Conservation (phyloP, 768 basidiomycete genomes). For the Hygrocybe coccinea region DNA sequence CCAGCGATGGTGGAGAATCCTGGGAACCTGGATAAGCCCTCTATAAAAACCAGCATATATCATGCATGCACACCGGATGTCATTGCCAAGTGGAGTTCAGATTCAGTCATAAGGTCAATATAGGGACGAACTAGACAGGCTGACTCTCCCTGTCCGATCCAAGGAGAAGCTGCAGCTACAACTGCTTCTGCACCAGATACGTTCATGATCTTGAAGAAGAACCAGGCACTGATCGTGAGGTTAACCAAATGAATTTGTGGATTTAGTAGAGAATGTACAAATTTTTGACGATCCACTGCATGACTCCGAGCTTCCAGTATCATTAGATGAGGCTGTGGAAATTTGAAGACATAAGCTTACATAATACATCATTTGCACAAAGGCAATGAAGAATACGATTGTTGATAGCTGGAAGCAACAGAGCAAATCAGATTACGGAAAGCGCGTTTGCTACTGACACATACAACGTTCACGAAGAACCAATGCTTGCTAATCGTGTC, state of each 20-base stretch:
- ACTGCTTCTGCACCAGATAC: slow-evolving; percentile 94
- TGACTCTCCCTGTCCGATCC: slow-evolving; percentile 85
- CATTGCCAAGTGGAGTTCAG: slow-evolving; percentile 56
- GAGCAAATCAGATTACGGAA: slow-evolving; percentile 3
- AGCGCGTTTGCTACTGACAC: slow-evolving; percentile 18
- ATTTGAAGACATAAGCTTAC: not conserved
- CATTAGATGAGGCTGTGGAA: not conserved
- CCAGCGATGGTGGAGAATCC: slow-evolving; percentile 94
- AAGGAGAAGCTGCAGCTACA: slow-evolving; percentile 89
- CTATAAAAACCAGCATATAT: not conserved
- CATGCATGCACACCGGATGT: slow-evolving; percentile 20
- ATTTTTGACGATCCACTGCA: slow-evolving; percentile 89
- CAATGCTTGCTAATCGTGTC: slow-evolving; percentile 63
- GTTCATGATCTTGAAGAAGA: slow-evolving; percentile 89
- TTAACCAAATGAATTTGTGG: not conserved
- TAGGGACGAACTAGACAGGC: slow-evolving; percentile 83
- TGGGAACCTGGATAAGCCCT: not conserved
- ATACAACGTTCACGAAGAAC: slow-evolving; percentile 80
- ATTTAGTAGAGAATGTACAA: slow-evolving; percentile 47
- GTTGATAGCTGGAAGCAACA: slow-evolving; percentile 47
- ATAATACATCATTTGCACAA: slow-evolving; percentile 88
- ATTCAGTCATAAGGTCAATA: slow-evolving; percentile 78
- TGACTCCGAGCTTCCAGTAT: slow-evolving; percentile 48
- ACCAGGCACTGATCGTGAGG: slow-evolving; percentile 59
- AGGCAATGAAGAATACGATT: slow-evolving; percentile 93